Percentiles rank a stretch among this genome's conserved stretches.
These are phyloP conservation scores for Canavalia ensiformis DNA, from an alignment of 306 rosid genomes.

Conservation along the genomic window DNA sequence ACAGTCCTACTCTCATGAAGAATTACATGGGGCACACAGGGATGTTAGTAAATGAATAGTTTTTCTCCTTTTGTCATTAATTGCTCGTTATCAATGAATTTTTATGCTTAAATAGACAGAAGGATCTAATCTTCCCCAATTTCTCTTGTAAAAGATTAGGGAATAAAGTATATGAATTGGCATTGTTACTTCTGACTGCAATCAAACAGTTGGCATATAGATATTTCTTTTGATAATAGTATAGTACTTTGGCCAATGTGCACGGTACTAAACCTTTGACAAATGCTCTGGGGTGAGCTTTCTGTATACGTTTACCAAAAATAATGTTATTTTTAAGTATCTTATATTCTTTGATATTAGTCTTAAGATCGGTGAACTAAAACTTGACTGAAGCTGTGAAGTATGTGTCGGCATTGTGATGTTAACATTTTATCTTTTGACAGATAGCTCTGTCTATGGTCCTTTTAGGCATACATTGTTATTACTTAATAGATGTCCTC, in stretches of 20 bases:
- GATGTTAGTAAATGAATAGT: slow-evolving; percentile 3
- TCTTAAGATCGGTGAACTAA: slow-evolving; percentile 10
- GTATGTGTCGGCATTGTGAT: not conserved
- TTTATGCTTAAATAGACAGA: slow-evolving; percentile 29
- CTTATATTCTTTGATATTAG: not conserved
- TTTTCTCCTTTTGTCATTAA: slow-evolving; percentile 12
- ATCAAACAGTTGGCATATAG: not conserved
- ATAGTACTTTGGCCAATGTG: not conserved
- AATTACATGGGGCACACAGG: not conserved
- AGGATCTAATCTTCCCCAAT: not conserved
- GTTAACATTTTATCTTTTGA: slow-evolving; percentile 14
- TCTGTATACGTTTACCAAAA: not conserved
- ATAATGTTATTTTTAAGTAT: not conserved
- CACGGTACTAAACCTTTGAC: not conserved
- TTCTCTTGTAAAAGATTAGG: not conserved
- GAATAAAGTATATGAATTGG: not conserved
- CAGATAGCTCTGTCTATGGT: not conserved
- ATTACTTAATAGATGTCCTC: slow-evolving; percentile 18
- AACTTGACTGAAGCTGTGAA: slow-evolving; percentile 1
- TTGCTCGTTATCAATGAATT: not conserved
- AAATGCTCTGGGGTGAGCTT: not conserved
- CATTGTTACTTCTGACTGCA: not conserved
- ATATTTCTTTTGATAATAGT: not conserved
- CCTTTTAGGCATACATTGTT: not conserved
- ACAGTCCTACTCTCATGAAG: slow-evolving; percentile 19